phyloP scores from a whole-genome alignment of 257 asterid genomes.

The Gardenia jasminoides region DNA sequence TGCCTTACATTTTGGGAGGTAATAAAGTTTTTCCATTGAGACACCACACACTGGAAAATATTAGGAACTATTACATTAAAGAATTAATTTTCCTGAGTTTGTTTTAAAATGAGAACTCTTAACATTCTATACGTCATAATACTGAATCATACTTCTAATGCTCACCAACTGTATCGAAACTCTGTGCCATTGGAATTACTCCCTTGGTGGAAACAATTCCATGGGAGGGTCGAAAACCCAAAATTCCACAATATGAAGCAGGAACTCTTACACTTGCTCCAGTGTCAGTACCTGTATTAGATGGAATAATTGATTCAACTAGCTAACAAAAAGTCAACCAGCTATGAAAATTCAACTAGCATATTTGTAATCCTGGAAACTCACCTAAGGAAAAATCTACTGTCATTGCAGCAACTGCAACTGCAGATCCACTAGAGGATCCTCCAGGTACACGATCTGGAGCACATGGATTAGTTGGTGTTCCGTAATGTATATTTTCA shows the following conservation, averaged over 20 bases:
- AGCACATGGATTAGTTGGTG: conserved; percentile 81
- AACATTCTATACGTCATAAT: not conserved
- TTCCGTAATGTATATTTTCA: conserved; percentile 79
- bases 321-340: not conserved
- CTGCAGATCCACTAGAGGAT: conserved; percentile 97
- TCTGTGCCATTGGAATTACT: conserved; percentile 88
- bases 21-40: not conserved
- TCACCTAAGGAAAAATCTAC: conserved; percentile 84
- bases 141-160: not conserved
- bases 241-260: conserved; percentile 81
- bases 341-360: no score
- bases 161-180: conserved; percentile 89
- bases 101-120: not conserved
- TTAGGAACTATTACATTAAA: not conserved
- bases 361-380: not conserved
- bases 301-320: conserved; percentile 14
- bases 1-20: not conserved
- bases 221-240: conserved; percentile 89
- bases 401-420: conserved; percentile 70
- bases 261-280: conserved; percentile 97
- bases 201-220: conserved; percentile 65
- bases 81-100: not conserved
- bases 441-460: conserved; percentile 93
- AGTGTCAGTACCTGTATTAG: conserved; percentile 72
- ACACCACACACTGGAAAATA: not conserved